These are phyloP conservation scores for Nymphaea colorata DNA, from an alignment of 164 flowering plant species.

Conservation along the genomic window DNA sequence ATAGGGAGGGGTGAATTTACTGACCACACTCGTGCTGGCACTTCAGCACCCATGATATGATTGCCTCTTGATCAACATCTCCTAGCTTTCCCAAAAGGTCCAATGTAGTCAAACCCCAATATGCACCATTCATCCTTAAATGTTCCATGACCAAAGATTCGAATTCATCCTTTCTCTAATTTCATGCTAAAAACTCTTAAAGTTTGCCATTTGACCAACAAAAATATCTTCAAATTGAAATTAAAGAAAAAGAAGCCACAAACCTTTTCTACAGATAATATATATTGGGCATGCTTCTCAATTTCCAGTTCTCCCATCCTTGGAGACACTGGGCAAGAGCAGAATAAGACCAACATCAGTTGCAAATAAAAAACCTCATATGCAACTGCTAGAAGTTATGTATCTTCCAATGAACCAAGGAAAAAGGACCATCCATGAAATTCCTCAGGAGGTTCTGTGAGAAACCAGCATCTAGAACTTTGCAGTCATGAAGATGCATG, in stretches of 20 bases:
- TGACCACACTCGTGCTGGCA: slow-evolving; percentile 86
- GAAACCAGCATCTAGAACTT: no score
- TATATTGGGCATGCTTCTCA: slow-evolving; percentile 62
- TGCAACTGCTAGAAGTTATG: no score
- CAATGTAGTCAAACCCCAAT: slow-evolving; percentile 83
- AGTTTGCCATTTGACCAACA: background rate
- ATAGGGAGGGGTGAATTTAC: slow-evolving; percentile 7
- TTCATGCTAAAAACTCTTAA: background rate
- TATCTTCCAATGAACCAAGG: no score
- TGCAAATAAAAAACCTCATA: no score
- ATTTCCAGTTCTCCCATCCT: slow-evolving; percentile 52
- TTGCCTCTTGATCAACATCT: slow-evolving; percentile 49
- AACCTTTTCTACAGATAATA: slow-evolving; percentile 76
- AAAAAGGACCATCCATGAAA: no score
- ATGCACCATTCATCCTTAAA: slow-evolving; percentile 81
- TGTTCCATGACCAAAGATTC: slow-evolving; percentile 84
- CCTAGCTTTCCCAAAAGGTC: slow-evolving; percentile 67
- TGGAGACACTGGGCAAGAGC: no score
- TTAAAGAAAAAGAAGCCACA: background rate
- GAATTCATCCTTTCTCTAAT: slow-evolving; percentile 62
- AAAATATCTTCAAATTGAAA: background rate
- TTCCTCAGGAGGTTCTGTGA: no score
- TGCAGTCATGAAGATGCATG: no score
- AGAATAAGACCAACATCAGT: no score
- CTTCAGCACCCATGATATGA: slow-evolving; percentile 70